Base-by-base conservation (phyloP, 139 green algal genomes). In the Chlorella sp. region DNA sequence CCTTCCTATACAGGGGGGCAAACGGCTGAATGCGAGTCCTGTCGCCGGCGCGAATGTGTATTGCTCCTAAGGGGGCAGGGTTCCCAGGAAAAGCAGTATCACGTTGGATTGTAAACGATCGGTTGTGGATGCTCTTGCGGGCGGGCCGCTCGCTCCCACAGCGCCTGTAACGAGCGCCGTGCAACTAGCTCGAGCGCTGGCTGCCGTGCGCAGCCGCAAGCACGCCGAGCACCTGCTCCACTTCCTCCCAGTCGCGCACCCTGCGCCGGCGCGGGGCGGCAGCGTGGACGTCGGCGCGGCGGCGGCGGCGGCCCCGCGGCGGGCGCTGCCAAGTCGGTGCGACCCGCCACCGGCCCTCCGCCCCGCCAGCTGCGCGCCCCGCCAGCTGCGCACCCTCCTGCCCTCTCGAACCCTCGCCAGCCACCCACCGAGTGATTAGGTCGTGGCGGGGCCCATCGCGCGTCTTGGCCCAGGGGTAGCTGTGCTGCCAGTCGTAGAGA, bases 381-480 rank as follows among this genome's bases (percentile, higher is more conserved):
- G 21, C 21, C 17, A 58, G 21, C 17, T 58, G 48, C 17, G 17
- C 17, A n/a, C 48, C 17, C 17, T 58, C 21, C 21, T 21, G 48
- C 21, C 48, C 48, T n/a, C 17, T n/a, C 48, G 21, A 58, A 17
- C 17, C 17, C 48, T 21, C 21, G 48, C 48, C 61, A 29, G 36
- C 65, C 19, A 5, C 71, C 19, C 61, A 78, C 72, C 72, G 62
- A 0, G 76, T 86, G 60, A 86, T 82, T 45, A 55, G 70, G 8
- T 72, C 51, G 62, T 80, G 70, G 23, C 14, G 1, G 17, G 75
- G 70, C 41, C 82, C 87, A 36, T 84, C 74, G 9, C 66, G 12
- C n/a, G 82, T 84, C 72, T 96, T 97, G 85, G 85, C 93, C 94
- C 94, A 98, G 27, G 93, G 93, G 80, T 98, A 98, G 21, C 35